Percentiles rank a stretch among this genome's conserved stretches.
phyloP scores from a whole-genome alignment of 768 basidiomycete genomes.

The Punctularia strigosozonata region DNA sequence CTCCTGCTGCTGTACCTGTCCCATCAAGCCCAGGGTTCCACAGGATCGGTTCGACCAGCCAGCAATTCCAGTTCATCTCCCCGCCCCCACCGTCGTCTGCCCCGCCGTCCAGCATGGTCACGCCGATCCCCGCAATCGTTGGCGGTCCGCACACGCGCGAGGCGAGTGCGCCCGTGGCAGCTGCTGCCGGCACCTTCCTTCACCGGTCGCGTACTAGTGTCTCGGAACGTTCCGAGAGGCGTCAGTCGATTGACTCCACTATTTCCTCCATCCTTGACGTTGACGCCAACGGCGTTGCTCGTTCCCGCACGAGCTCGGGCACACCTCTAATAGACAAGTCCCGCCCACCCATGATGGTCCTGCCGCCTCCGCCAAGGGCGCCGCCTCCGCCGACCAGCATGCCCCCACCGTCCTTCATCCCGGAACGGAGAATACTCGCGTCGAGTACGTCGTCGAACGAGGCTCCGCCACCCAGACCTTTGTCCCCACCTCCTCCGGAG shows the following conservation, averaged over 20 bases:
- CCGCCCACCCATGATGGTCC: conserved; percentile 73
- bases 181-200: too few species aligned
- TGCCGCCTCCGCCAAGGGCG: conserved; percentile 67
- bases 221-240: conserved; percentile 49
- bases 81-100: conserved; percentile 30
- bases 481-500: conserved; percentile 86
- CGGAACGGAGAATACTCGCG: conserved; percentile 45
- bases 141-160: too few species aligned
- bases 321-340: conserved; percentile 58
- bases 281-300: too few species aligned
- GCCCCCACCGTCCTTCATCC: conserved; percentile 69
- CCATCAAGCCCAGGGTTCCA: neutral
- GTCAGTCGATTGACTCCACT: conserved; percentile 64
- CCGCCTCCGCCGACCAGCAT: conserved; percentile 64
- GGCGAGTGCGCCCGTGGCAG: too few species aligned
- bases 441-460: conserved; percentile 37
- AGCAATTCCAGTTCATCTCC: conserved; percentile 15
- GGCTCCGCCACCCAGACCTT: conserved; percentile 73
- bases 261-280: conserved; percentile 41
- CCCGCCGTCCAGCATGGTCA: conserved; percentile 19
- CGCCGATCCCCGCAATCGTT: conserved; percentile 24
- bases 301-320: conserved; percentile 48
- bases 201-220: conserved; percentile 37
- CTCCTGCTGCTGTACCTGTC: conserved; percentile 15
- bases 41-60: conserved; percentile 8